These are phyloP conservation scores for Mucor saturninus DNA, from an alignment of 371 early-diverging fungal genomes.

Conservation along the genomic window DNA sequence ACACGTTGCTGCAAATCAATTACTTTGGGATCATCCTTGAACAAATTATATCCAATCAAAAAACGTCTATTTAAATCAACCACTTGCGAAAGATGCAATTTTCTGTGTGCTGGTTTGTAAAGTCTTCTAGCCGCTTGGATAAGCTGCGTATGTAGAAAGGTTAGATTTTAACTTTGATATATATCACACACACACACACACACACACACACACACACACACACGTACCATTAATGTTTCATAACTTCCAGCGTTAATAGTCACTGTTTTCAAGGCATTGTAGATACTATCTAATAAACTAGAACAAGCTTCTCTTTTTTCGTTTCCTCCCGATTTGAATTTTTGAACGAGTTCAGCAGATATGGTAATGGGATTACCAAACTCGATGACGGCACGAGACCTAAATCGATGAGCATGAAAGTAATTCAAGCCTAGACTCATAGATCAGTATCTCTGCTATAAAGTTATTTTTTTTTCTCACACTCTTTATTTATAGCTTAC, in stretches of 20 bases:
- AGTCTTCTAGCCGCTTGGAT: constrained; percentile 91
- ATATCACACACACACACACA: neutral
- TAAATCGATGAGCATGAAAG: constrained; percentile 94
- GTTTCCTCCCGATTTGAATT: constrained; percentile 80
- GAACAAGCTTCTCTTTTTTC: constrained; percentile 82
- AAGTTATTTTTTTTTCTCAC: neutral
- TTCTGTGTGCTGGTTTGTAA: constrained; percentile 82
- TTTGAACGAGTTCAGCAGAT: constrained; percentile 71
- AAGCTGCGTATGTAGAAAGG: constrained; percentile 45
- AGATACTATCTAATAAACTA: constrained; percentile 74
- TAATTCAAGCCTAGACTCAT: constrained; percentile 69
- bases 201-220: no score
- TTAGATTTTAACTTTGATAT: neutral
- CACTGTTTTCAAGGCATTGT: constrained; percentile 77
- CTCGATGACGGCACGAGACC: constrained; percentile 94
- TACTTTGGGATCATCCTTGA: constrained; percentile 79
- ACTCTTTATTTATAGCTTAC: constrained; percentile 29
- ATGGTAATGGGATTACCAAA: constrained; percentile 89
- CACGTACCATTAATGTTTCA: constrained; percentile 84
- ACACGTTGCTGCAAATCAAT: constrained; percentile 70
- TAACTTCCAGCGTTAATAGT: constrained; percentile 92
- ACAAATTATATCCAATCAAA: constrained; percentile 77
- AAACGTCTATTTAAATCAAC: constrained; percentile 88
- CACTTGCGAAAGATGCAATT: constrained; percentile 76
- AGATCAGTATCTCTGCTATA: no score